Conservation (phyloP, 1,284 basidiomycete species). For the Takashimella koratensis region DNA sequence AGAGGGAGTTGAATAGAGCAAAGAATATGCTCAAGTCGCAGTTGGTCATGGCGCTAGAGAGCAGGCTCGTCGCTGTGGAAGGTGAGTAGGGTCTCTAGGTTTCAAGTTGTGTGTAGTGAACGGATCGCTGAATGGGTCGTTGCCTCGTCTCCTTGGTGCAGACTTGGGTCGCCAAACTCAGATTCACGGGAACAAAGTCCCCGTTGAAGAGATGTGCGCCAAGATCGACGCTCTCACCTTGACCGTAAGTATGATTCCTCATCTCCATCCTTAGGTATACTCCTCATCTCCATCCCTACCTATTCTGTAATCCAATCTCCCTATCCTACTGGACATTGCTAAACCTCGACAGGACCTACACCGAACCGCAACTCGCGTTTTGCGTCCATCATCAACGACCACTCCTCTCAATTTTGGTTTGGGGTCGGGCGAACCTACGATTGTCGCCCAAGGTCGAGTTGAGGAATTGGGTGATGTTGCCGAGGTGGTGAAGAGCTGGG, state of each 20-base stretch:
- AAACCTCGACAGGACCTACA: slow-evolving; percentile 33
- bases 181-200: slow-evolving; percentile 84
- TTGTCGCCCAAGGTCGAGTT: slow-evolving; percentile 50
- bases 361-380: slow-evolving; percentile 43
- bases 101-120: neutral
- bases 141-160: slow-evolving; percentile 8
- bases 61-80: slow-evolving; percentile 82
- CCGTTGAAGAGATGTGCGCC: slow-evolving; percentile 85
- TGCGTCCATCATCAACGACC: slow-evolving; percentile 33
- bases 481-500: slow-evolving; percentile 42
- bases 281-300: neutral
- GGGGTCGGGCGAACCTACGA: slow-evolving; percentile 49
- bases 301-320: neutral
- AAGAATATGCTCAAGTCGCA: slow-evolving; percentile 95
- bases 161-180: slow-evolving; percentile 68
- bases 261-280: neutral
- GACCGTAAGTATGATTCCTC: slow-evolving; percentile 58
- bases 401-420: slow-evolving; percentile 42
- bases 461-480: slow-evolving; percentile 43
- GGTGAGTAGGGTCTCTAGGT: slow-evolving; percentile 51
- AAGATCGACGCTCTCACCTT: slow-evolving; percentile 79
- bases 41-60: slow-evolving; percentile 94
- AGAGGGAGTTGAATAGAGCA: slow-evolving; percentile 71
- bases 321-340: neutral
- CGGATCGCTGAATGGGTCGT: neutral